phyloP scores from a whole-genome alignment of 495 filamentous ascomycete genomes.

The Recurvomyces mirabilis region DNA sequence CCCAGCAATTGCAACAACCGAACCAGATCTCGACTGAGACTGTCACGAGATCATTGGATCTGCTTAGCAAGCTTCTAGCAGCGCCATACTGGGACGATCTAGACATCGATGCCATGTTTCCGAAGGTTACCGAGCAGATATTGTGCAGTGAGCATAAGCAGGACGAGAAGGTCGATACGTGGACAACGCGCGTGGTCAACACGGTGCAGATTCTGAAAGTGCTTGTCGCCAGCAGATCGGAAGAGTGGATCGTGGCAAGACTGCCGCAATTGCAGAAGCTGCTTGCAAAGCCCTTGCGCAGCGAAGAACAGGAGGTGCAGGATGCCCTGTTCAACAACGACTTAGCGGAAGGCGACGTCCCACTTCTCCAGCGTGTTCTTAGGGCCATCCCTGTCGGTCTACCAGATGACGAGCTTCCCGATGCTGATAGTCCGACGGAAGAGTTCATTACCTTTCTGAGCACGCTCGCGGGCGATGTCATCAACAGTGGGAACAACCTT shows the following conservation, averaged over 20 bases:
- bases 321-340: slow-evolving; percentile 71
- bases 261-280: slow-evolving; percentile 71
- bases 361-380: slow-evolving; percentile 70
- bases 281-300: slow-evolving; percentile 78
- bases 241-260: slow-evolving; percentile 79
- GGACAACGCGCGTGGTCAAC: slow-evolving; percentile 77
- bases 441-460: slow-evolving; percentile 77
- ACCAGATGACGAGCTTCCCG: slow-evolving; percentile 75
- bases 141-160: slow-evolving; percentile 42
- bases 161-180: slow-evolving; percentile 46
- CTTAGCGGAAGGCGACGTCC: slow-evolving; percentile 52
- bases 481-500: slow-evolving; percentile 66
- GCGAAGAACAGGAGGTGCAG: slow-evolving; percentile 79
- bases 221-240: slow-evolving; percentile 68
- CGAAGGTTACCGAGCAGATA: slow-evolving; percentile 75
- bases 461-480: slow-evolving; percentile 65
- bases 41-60: slow-evolving; percentile 66
- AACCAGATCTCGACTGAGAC: slow-evolving; percentile 48
- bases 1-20: not conserved
- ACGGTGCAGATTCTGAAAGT: slow-evolving; percentile 82
- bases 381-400: slow-evolving; percentile 69
- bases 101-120: slow-evolving; percentile 72
- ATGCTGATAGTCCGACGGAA: slow-evolving; percentile 57
- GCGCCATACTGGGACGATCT: slow-evolving; percentile 86
- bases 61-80: slow-evolving; percentile 79